Base-by-base conservation (phyloP, 2,329 filamentous ascomycete genomes). In the Penicillium aurantiogriseum region DNA sequence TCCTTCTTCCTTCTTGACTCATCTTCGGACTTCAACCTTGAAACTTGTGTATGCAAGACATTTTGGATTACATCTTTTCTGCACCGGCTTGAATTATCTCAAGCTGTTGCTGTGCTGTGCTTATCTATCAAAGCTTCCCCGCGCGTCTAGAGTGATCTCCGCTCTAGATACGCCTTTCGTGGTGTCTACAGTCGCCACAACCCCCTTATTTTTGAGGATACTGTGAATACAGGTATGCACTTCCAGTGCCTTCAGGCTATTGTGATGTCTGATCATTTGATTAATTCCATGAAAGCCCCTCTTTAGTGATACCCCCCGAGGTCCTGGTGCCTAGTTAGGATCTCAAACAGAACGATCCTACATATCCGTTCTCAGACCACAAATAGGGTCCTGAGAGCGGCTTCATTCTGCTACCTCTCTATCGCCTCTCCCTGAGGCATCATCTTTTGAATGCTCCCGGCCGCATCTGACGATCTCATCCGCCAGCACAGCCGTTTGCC, bases 391-490 rank as follows among this genome's bases (percentile, higher is more conserved):
- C 62, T 67, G 70, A 67, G 72, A 64, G 67, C 71, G 70, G 71
- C 60, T 49, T 44, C 10, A 31, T 48, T 60, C 46, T 39, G 54
- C 52, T 40, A 38, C 46, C 45, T 61, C 42, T 46, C 35, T 43
- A 48, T 64, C 64, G 70, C 68, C 70, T 70, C 67, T 54, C 47
- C 51, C 52, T 59, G 69, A 71, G 71, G 71, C 65, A 63, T 63
- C 59, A 59, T 66, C 63, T 69, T 36, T 76, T 77, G 72, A 69
- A 77, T 77, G 76, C 74, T 71, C 70, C 73, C 74, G 66, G 73
- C 68, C 67, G 69, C 71, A 56, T 73, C 73, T 65, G 74, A 75
- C 70, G 69, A 73, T 62, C 58, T 67, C 55, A 71, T 71, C 63
- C 71, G 67, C 67, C 74, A 72, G 61, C 69, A 72, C 39, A 73